Base-by-base conservation (phyloP, 2,329 filamentous ascomycete genomes). In the Aspergillus sergii region DNA sequence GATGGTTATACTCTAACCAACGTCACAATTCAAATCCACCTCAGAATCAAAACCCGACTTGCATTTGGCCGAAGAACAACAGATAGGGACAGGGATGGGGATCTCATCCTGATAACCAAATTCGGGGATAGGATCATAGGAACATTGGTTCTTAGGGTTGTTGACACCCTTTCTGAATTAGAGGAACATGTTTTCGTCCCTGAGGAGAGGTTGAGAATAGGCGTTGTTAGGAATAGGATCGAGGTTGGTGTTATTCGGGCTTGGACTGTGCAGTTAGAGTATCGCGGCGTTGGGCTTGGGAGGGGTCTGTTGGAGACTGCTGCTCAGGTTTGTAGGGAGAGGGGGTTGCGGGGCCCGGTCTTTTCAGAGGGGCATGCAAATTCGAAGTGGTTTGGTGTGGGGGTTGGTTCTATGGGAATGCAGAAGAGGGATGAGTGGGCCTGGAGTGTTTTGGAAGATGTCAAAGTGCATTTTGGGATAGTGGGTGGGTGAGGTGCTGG, bases 221-320 rank as follows among this genome's bases (percentile, higher is more conserved):
- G 14, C 4, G 32, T 16, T 16, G 5, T 39, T 39, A 14, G 16
- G 39, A 12, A 4, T 34, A 4, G 21, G 45, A 11, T 7, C 23
- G 48, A 1, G 1, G 12, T 46, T 28, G 69, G 66, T 46, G 81
- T 93, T 55, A 89, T 97, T 62, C 86, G 91, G 32, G 93, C 91
- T 1, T 97, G 93, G 93, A 94, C 92, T 2, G 91, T 93, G 1
- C 84, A 84, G 73, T 79, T 88, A 57, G 83, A 84, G 68, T 93
- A 92, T 75, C 85, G 93, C 30, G 83, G 86, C 36, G 86, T 87
- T 66, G 92, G 93, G 0, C 82, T 96, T 28, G 93, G 93, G 3
- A 84, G 81, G 46, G 89, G 88, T 36, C 78, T 97, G 71, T 81
- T 97, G 55, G 86, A 90, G 68, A 90, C 91, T 69, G 92, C 91